These are phyloP conservation scores for Eucalyptus leucophloia DNA, from an alignment of 345 rosid genomes.

Conservation along the genomic window DNA sequence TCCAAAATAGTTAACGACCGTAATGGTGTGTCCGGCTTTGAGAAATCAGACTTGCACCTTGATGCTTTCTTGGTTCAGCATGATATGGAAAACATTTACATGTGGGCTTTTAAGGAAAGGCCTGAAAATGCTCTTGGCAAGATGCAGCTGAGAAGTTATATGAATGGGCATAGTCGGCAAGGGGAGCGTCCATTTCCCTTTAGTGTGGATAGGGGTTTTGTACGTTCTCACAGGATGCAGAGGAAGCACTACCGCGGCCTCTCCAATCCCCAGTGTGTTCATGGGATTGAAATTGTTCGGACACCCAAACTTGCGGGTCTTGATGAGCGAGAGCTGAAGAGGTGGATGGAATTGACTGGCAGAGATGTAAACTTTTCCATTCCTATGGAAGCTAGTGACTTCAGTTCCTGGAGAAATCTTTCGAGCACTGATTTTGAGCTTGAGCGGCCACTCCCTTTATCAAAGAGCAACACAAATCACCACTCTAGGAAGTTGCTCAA, in stretches of 20 bases:
- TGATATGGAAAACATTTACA: conserved; percentile 48
- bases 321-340: conserved; percentile 28
- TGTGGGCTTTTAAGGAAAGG: conserved; percentile 47
- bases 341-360: conserved; percentile 37
- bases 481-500: conserved; percentile 21
- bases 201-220: conserved; percentile 37
- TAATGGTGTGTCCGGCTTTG: conserved; percentile 29
- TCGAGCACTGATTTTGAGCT: conserved; percentile 32
- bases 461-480: background rate
- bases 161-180: conserved; percentile 47
- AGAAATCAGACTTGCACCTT: conserved; percentile 31
- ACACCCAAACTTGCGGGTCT: conserved; percentile 25
- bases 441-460: conserved; percentile 8
- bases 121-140: conserved; percentile 45
- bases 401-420: conserved; percentile 35
- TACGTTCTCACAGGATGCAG: conserved; percentile 49
- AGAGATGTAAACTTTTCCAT: conserved; percentile 22
- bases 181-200: conserved; percentile 44
- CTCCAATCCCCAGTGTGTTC: conserved; percentile 47
- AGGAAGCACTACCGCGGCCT: conserved; percentile 46
- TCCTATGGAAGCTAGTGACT: conserved; percentile 33
- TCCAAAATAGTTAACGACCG: conserved; percentile 16
- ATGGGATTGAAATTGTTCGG: conserved; percentile 27
- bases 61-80: conserved; percentile 39
- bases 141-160: conserved; percentile 47